A percentile compares a stretch with the other conserved stretches of the same genome.
Evolutionary conservation across 2,329 filamentous ascomycete species (phyloP).

Genomic region (Alternaria novae-zelandiae): DNA sequence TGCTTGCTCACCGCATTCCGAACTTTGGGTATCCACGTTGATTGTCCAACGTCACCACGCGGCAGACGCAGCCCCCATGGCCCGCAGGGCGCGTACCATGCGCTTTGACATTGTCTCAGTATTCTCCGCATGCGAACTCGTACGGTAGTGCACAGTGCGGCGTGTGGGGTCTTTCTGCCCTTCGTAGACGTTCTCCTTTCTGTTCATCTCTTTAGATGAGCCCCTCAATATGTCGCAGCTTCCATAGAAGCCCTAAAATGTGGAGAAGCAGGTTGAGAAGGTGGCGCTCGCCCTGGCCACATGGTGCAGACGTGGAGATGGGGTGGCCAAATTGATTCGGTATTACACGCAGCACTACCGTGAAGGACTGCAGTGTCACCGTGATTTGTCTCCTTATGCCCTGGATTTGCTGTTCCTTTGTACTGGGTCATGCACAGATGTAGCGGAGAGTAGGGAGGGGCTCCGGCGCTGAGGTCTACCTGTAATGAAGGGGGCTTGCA

Average conservation of each 20-base stretch:
- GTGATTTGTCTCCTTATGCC: conserved; percentile 22
- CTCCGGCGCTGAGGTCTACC: conserved; percentile 24
- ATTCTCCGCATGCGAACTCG: conserved; percentile 20
- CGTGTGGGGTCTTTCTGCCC: conserved; percentile 36
- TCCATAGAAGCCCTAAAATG: conserved; percentile 27
- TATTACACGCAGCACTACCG: conserved; percentile 34
- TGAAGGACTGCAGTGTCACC: conserved; percentile 32
- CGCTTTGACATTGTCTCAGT: conserved; percentile 6
- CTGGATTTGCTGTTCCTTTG: conserved; percentile 31
- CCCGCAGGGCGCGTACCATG: conserved; percentile 6
- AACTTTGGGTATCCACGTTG: conserved; percentile 12
- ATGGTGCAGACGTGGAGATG: conserved; percentile 23
- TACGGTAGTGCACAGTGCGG: background rate
- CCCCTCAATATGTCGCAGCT: conserved; percentile 16
- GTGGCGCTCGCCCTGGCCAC: conserved; percentile 17
- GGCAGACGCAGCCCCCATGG: conserved; percentile 12
- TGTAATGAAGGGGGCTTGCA: conserved; percentile 16
- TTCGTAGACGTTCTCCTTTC: conserved; percentile 6
- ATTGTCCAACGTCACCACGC: conserved; percentile 16
- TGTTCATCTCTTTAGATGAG: conserved; percentile 35
- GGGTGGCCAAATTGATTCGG: conserved; percentile 19
- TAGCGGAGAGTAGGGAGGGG: conserved; percentile 35
- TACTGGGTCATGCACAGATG: conserved; percentile 21
- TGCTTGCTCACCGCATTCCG: conserved; percentile 14
- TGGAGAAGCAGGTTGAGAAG: conserved; percentile 37